Evolutionary conservation across 208 protist genomes (phyloP).

Genomic region (Balamuthia mandrillaris): DNA sequence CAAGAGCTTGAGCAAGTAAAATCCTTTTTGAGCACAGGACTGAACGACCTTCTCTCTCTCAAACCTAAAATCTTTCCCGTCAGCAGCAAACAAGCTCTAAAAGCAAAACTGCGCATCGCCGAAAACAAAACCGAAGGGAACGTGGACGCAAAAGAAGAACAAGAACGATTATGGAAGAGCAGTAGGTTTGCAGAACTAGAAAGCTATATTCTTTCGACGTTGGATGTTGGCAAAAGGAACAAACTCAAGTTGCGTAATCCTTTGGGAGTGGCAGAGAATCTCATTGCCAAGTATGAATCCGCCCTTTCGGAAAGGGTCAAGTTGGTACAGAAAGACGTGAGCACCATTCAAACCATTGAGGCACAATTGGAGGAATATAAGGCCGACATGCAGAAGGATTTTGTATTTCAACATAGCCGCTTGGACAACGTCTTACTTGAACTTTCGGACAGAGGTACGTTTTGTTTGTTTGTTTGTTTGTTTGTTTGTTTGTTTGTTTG

Average conservation of each 20-base stretch:
- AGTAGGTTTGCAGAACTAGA: conserved; percentile 43
- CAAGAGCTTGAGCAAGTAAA: background rate
- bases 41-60: background rate
- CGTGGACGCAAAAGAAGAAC: background rate
- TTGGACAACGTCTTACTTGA: conserved; percentile 46
- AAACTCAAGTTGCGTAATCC: conserved; percentile 53
- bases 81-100: conserved; percentile 35
- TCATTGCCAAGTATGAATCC: background rate
- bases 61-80: conserved; percentile 44
- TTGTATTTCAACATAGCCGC: conserved; percentile 24
- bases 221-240: conserved; percentile 37
- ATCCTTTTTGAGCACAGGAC: background rate
- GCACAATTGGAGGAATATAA: background rate
- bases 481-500: too few relatives aligned
- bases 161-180: conserved; percentile 2
- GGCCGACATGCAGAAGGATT: conserved; percentile 35
- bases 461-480: too few relatives aligned
- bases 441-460: conserved; percentile 43
- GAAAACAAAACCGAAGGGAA: background rate
- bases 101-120: conserved; percentile 30
- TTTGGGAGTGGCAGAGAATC: conserved; percentile 4
- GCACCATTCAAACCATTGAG: background rate
- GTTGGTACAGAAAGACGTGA: background rate
- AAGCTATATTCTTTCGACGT: conserved; percentile 42
- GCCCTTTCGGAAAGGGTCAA: background rate